Evolutionary conservation across 2,329 filamentous ascomycete species (phyloP).

Genomic region (Curvularia eragrostidis): DNA sequence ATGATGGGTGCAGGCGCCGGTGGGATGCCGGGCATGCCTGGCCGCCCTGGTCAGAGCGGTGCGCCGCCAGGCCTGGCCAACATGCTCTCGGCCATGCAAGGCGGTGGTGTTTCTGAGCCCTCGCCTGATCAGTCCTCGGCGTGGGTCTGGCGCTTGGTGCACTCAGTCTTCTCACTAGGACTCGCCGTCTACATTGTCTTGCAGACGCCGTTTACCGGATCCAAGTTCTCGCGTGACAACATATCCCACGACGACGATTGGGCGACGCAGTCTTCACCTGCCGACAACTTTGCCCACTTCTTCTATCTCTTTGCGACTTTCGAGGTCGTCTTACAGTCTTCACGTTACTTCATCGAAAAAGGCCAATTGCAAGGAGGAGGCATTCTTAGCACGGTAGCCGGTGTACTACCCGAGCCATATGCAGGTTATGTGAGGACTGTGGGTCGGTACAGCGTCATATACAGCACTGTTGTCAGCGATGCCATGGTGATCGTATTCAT

Average conservation of each 20-base stretch:
- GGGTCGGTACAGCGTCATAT: conserved; percentile 73
- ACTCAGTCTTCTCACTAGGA: conserved; percentile 73
- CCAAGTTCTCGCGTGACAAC: conserved; percentile 62
- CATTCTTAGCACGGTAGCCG: conserved; percentile 67
- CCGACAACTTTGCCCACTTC: conserved; percentile 61
- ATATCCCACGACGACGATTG: conserved; percentile 42
- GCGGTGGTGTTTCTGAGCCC: conserved; percentile 45
- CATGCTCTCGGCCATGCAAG: conserved; percentile 55
- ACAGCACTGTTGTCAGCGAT: conserved; percentile 73
- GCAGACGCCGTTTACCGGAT: conserved; percentile 72
- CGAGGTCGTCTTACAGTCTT: conserved; percentile 74
- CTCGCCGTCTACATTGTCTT: conserved; percentile 75
- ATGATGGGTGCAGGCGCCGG: conserved; percentile 63
- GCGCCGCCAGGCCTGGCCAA: conserved; percentile 53
- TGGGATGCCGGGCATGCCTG: conserved; percentile 43
- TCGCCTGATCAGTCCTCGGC: conserved; percentile 53
- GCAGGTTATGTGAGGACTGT: conserved; percentile 67
- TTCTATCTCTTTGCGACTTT: conserved; percentile 84
- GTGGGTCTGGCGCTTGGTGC: conserved; percentile 74
- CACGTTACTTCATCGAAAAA: conserved; percentile 73
- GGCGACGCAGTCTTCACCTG: conserved; percentile 42
- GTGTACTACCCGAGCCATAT: conserved; percentile 70
- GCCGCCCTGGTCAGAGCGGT: conserved; percentile 34
- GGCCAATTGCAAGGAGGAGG: conserved; percentile 64
- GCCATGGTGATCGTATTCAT: conserved; percentile 81